Evolutionary conservation across 768 basidiomycete species (phyloP).

Genomic region (Lentinula aciculospora): DNA sequence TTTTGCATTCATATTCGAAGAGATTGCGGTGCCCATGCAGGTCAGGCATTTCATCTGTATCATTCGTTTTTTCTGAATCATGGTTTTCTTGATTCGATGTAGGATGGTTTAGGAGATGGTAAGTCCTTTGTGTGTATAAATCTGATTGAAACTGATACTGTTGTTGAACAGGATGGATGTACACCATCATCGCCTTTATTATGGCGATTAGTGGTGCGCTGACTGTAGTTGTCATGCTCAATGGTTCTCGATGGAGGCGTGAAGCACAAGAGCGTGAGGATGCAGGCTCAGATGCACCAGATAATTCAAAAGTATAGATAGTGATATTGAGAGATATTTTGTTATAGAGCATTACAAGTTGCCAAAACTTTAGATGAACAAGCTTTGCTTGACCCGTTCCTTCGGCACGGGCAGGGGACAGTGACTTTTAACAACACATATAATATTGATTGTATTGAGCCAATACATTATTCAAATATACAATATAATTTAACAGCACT

Average conservation of each 20-base stretch:
- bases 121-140: slow-evolving; percentile 11
- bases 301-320: no score
- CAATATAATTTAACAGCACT: no score
- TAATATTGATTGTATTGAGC: no score
- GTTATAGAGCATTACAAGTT: no score
- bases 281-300: neutral
- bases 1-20: slow-evolving; percentile 61
- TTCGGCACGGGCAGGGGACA: no score
- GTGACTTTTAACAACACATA: no score
- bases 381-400: no score
- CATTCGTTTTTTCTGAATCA: neutral
- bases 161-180: slow-evolving; percentile 44
- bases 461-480: no score
- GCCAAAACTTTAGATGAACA: no score
- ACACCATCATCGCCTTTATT: slow-evolving; percentile 55
- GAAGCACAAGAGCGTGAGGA: slow-evolving; percentile 30
- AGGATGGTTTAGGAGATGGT: slow-evolving; percentile 75
- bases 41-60: slow-evolving; percentile 23
- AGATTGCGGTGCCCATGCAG: slow-evolving; percentile 72
- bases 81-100: neutral
- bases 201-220: slow-evolving; percentile 47
- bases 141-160: neutral
- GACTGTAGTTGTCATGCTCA: slow-evolving; percentile 53
- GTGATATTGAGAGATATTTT: no score
- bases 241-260: slow-evolving; percentile 57